Evolutionary conservation across 73 alveolate genomes (phyloP), one percentile per base, ranked within the genome.

Genomic region (Blepharisma japonicum): DNA sequence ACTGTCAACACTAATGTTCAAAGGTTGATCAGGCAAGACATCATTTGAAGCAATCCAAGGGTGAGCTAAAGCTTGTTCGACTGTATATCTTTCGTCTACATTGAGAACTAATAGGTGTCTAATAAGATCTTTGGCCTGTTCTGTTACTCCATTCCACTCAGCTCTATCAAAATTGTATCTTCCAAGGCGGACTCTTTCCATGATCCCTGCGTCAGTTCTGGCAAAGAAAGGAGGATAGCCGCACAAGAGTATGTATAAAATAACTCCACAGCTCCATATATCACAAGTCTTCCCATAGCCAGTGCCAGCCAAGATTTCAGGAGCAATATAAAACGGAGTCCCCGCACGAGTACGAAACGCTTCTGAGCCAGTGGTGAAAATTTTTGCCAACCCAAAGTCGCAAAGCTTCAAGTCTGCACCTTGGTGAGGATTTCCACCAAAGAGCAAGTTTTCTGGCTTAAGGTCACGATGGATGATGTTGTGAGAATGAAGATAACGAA

Each of bases 201-300:
- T 78, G n/a, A 89, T 81, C 48, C 85, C 90, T 53, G 80, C 72
- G 0, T 77, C 80, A 6, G 80, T 56, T 9, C 71, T 56, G 6
- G 93, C 96, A 61, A 74, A 81, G 77, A 89, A 92, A 39, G 98
- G 98, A 18, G 86, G 80, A 55, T 51, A 82, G 0, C 96, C 98
- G 6, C 90, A 86, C 32, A 92, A 72, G 48, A 92, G 70, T 53
- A 83, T 70, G 79, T 83, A 92, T 87, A 92, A 78, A 18, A 92
- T 71, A 14, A 92, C 87, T 7, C 98, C 98, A 6, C 89, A 23
- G 6, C 96, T 83, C 98, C 98, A 92, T 14, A 90, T 78, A 77
- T 92, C 98, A 66, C 98, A 89, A 61, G 84, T 81, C 56, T 68
- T 48, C 20, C 83, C 78, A 71, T 91, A 89, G 46, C 67, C 74